Evolutionary conservation across 805 yeast genomes (phyloP).

Genomic region (Candida sonorensis): DNA sequence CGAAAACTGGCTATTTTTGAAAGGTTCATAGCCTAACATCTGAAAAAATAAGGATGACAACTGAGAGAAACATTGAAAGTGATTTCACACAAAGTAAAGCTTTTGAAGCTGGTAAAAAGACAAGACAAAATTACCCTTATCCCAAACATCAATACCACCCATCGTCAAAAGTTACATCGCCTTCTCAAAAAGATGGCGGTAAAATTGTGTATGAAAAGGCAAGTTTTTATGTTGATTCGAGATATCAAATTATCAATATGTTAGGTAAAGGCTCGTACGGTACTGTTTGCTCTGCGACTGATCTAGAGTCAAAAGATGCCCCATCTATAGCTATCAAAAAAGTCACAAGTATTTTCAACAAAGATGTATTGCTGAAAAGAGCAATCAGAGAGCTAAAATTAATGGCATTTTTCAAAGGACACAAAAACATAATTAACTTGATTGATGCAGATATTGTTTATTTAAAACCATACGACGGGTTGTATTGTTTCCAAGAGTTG

Average conservation of each 20-base stretch:
- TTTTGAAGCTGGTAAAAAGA: too few species aligned
- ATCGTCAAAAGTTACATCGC: too few species aligned
- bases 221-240: constrained; percentile 53
- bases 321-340: constrained; percentile 69
- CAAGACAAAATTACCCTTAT: background rate
- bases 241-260: constrained; percentile 50
- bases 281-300: constrained; percentile 70
- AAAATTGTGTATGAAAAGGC: constrained; percentile 40
- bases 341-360: constrained; percentile 61
- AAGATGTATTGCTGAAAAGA: constrained; percentile 62
- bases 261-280: constrained; percentile 88
- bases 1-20: too few species aligned
- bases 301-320: constrained; percentile 32
- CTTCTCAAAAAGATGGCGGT: too few species aligned
- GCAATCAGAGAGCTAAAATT: constrained; percentile 80
- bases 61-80: too few species aligned
- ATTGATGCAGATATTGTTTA: constrained; percentile 68
- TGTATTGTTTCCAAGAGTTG: constrained; percentile 83
- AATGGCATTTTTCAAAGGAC: constrained; percentile 81
- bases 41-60: too few species aligned
- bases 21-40: too few species aligned
- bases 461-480: constrained; percentile 68
- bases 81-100: too few species aligned
- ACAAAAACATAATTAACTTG: constrained; percentile 69
- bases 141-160: constrained; percentile 8